Evolutionary conservation across 805 yeast species (phyloP), one percentile per base, ranked within the genome.

Genomic region (Yarrowia porcina): DNA sequence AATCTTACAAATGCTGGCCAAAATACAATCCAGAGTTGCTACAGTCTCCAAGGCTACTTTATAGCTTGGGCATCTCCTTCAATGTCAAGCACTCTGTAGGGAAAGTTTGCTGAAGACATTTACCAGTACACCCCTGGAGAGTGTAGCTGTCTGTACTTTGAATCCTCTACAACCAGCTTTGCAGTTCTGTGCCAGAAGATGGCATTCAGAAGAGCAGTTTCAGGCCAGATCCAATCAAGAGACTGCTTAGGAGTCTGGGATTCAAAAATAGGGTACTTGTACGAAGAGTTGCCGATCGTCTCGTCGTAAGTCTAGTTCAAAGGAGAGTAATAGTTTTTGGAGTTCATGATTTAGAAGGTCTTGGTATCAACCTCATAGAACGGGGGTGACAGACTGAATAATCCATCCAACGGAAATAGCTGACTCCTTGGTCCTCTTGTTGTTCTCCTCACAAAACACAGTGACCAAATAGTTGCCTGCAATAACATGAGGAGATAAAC

Each of bases 401-500:
- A 86, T 79, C 85, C 87, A 86, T 1, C 87, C 86, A 74, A 82
- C 79, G 67, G 80, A 79, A 30, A 85, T 66, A 3, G 82, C 74
- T 4, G 77, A 18, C 20, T 38, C 35, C 18, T 38, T 38, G 17
- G 57, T 76, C 64, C 72, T 73, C 17, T 74, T 68, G 30, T 79
- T 80, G 68, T 79, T 79, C 21, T 79, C 74, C 3, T 80, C 79
- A 69, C 85, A 86, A 45, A 84, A 73, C 7, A 87, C 75, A 61
- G 81, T 79, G 76, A 86, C 86, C 72, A 80, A 85, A 77, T 87
- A 87, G 32, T 84, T 76, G 50, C 81, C 87, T 9, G 90, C 87
- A 71, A 87, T 83, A 8, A 87, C 84, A 69, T 80, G 79, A n/a
- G 89, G 89, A 25, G 87, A 82, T 71, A 86, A 87, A 71, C 91